phyloP scores from a whole-genome alignment of 73 alveolate species.

The Paramecium primaurelia region DNA sequence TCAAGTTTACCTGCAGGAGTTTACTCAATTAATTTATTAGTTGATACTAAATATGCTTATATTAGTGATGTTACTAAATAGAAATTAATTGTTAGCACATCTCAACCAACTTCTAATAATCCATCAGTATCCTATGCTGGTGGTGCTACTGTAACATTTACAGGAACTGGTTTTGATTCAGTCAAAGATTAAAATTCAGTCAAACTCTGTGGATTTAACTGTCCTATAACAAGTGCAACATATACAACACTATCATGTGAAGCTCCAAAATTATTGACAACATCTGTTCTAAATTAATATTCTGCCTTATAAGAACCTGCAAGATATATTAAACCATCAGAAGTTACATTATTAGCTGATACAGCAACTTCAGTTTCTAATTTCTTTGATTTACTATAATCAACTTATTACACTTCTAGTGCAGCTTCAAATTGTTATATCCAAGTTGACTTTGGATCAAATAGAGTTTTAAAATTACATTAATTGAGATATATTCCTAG shows the following conservation, averaged over 20 bases:
- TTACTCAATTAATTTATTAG: constrained; percentile 74
- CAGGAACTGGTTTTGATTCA: constrained; percentile 29
- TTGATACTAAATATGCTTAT: constrained; percentile 59
- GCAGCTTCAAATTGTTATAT: constrained; percentile 14
- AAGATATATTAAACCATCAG: not conserved
- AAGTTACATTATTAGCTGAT: not conserved
- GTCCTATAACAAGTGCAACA: not conserved
- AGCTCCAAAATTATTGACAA: not conserved
- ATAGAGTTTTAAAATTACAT: not conserved
- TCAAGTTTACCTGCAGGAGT: constrained; percentile 85
- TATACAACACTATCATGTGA: not conserved
- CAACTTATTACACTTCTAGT: constrained; percentile 1
- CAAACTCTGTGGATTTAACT: not conserved
- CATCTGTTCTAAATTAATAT: not conserved
- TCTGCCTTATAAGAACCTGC: not conserved
- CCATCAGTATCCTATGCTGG: constrained; percentile 12
- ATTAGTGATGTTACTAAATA: not conserved
- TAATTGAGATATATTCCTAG: constrained; percentile 27
- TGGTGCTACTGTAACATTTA: not conserved
- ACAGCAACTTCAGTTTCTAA: not conserved
- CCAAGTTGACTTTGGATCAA: not conserved
- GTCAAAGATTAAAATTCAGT: not conserved
- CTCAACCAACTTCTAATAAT: not conserved
- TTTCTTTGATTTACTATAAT: not conserved
- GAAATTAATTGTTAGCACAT: not conserved